phyloP scores from a whole-genome alignment of 345 rosid species.

The Linum usitatissimum region DNA sequence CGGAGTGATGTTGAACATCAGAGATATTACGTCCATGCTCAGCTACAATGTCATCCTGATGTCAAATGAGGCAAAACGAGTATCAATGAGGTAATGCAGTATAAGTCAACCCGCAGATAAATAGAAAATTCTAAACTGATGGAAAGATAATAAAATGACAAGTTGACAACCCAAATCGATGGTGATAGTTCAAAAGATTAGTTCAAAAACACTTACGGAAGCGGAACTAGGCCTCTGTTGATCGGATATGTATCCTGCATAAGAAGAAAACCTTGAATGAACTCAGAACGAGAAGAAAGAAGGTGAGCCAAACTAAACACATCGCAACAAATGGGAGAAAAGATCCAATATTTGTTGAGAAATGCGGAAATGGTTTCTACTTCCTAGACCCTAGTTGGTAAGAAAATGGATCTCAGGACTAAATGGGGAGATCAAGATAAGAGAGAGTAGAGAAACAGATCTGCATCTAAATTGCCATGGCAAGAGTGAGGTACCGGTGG shows the following conservation, averaged over 20 bases:
- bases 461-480: conserved; percentile 13
- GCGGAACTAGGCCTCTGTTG: conserved; percentile 23
- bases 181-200: neutral
- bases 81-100: neutral
- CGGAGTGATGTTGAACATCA: neutral
- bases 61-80: neutral
- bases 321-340: neutral
- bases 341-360: neutral
- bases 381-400: neutral
- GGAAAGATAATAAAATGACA: conserved; percentile 1
- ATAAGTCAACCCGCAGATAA: neutral
- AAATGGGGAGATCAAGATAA: neutral
- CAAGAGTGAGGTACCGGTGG: conserved; percentile 20
- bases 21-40: neutral
- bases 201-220: conserved; percentile 45
- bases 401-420: neutral
- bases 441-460: conserved; percentile 15
- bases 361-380: conserved; percentile 7
- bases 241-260: conserved; percentile 44
- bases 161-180: neutral
- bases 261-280: conserved; percentile 6
- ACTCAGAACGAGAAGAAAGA: neutral
- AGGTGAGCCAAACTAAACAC: neutral
- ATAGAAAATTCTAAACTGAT: neutral
- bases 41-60: neutral